Percentiles rank a stretch among this genome's conserved stretches.
Conservation (phyloP, 805 yeast species). For the Wickerhamiella musiphila region DNA sequence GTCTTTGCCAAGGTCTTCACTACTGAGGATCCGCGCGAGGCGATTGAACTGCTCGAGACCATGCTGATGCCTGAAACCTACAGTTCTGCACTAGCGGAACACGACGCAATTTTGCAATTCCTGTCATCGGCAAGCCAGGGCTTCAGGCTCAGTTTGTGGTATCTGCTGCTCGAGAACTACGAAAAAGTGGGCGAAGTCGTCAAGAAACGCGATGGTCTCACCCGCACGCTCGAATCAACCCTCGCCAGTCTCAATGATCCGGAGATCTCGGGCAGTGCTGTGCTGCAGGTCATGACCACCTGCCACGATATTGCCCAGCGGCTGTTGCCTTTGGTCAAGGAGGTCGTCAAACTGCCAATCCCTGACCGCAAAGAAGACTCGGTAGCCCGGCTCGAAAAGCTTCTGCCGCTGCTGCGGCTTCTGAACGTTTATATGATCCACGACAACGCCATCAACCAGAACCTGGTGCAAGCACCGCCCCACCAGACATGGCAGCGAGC, state of each 20-base stretch:
- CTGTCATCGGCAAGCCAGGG: constrained; percentile 45
- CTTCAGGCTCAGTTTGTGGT: constrained; percentile 61
- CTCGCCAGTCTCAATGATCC: constrained; percentile 21
- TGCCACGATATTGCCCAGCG: constrained; percentile 32
- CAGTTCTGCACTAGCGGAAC: constrained; percentile 18
- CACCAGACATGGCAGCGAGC: constrained; percentile 20
- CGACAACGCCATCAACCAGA: constrained; percentile 22
- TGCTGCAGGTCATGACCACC: constrained; percentile 36
- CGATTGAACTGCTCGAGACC: constrained; percentile 17
- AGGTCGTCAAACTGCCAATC: constrained; percentile 6
- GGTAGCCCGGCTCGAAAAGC: constrained; percentile 8
- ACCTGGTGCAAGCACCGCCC: constrained; percentile 17
- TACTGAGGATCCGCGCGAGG: constrained; percentile 5
- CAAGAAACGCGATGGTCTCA: constrained; percentile 31
- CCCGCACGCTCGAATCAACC: constrained; percentile 29
- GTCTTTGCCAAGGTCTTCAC: constrained; percentile 38
- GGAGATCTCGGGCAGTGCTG: constrained; percentile 13
- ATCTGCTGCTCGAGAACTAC: constrained; percentile 44
- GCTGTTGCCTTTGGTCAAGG: constrained; percentile 12
- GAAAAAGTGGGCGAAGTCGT: constrained; percentile 24
- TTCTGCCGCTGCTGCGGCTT: constrained; percentile 19
- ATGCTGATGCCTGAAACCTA: constrained; percentile 21
- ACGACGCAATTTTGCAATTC: constrained; percentile 41
- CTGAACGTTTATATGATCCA: constrained; percentile 21
- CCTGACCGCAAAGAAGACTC: constrained; percentile 4